phyloP scores from a whole-genome alignment of 192 early-diverging fungal species.

The Backusella morwellensis region DNA sequence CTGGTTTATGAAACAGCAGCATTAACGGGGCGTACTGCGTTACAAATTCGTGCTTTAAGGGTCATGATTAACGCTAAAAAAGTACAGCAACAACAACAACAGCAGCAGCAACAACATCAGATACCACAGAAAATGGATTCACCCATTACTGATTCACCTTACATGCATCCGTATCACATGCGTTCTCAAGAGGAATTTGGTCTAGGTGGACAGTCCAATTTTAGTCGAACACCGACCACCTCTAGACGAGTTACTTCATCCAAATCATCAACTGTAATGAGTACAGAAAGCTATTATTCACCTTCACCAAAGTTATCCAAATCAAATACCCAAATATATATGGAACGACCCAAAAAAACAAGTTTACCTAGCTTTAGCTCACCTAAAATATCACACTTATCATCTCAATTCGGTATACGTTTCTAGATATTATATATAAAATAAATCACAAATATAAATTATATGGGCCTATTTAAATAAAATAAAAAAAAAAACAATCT shows the following conservation, averaged over 20 bases:
- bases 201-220: not conserved
- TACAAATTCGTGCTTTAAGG: constrained; percentile 57
- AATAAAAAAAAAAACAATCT: not conserved
- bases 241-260: not conserved
- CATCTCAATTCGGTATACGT: not conserved
- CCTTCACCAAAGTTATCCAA: constrained; percentile 15
- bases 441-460: not conserved
- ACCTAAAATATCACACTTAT: not conserved
- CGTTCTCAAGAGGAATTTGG: not conserved
- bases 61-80: constrained; percentile 54
- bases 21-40: constrained; percentile 53
- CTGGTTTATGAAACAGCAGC: constrained; percentile 64
- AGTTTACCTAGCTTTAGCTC: not conserved
- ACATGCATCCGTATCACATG: not conserved
- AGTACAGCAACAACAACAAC: constrained; percentile 39
- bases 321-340: not conserved
- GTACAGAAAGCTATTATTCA: not conserved
- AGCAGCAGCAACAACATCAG: constrained; percentile 26
- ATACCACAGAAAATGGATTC: not conserved
- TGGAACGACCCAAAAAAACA: not conserved
- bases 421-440: not conserved
- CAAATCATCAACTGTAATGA: not conserved
- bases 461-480: not conserved
- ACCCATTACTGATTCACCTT: not conserved
- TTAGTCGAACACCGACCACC: not conserved